These are phyloP conservation scores for Dactylis glomerata DNA, from an alignment of 176 grass and related monocot genomes.

Conservation along the genomic window DNA sequence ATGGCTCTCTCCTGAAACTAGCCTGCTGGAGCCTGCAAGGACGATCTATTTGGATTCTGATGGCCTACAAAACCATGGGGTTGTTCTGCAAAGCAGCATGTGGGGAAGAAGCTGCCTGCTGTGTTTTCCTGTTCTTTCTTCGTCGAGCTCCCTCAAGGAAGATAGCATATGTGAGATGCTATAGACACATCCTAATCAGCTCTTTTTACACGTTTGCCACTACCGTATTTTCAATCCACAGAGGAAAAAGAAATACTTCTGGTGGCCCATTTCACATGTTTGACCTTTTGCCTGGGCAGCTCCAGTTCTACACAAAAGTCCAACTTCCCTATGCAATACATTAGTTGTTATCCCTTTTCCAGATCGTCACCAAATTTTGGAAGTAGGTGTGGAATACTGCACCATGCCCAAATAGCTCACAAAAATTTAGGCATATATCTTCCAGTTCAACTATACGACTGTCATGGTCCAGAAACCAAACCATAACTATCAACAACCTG, in stretches of 20 bases:
- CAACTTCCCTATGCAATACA: slow-evolving; percentile 37
- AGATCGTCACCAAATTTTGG: slow-evolving; percentile 33
- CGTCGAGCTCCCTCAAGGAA: slow-evolving; percentile 5
- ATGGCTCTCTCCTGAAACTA: slow-evolving; percentile 46
- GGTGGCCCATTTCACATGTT: slow-evolving; percentile 30
- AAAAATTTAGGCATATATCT: slow-evolving; percentile 32
- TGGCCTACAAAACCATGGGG: not conserved
- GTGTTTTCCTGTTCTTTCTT: not conserved
- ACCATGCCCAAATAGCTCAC: not conserved
- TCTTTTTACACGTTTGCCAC: slow-evolving; percentile 50
- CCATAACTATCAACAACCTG: not conserved
- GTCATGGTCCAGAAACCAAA: slow-evolving; percentile 19
- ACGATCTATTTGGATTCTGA: slow-evolving; percentile 8
- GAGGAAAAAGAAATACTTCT: slow-evolving; percentile 15
- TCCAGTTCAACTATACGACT: not conserved
- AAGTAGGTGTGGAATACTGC: slow-evolving; percentile 32
- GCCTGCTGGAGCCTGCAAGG: not conserved
- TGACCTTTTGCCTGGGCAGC: slow-evolving; percentile 33
- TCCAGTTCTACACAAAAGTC: slow-evolving; percentile 38
- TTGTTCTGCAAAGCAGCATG: slow-evolving; percentile 10
- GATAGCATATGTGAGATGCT: slow-evolving; percentile 29
- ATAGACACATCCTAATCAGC: slow-evolving; percentile 32
- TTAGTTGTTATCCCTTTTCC: not conserved
- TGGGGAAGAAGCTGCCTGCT: slow-evolving; percentile 12
- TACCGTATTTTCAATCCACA: slow-evolving; percentile 11